Evolutionary conservation across 73 alveolate genomes (phyloP), one percentile per base, ranked within the genome.

Genomic region (Paramecium octaurelia): DNA sequence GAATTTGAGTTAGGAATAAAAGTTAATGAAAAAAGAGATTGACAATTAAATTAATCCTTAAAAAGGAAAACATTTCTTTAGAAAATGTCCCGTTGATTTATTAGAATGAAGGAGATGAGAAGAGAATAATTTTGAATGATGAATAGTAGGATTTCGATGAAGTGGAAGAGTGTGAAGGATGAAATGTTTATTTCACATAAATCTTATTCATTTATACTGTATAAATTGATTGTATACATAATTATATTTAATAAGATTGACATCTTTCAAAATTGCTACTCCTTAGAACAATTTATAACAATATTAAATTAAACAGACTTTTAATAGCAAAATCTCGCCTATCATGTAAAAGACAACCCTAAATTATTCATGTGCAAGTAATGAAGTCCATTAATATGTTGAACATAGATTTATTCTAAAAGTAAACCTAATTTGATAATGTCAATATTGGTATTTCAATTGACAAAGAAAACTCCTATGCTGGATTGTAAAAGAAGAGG

Each of bases 391-490:
- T 14, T 60, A 60, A 60, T 34, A 60, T 27, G 21, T 60, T 29
- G 50, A 64, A 64, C 24, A 73, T 73, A 73, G 87, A 40, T 38
- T 73, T 73, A 43, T 12, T 73, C 2, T 43, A 11, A 20, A 73
- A 43, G 46, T 38, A 73, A 36, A 43, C 38, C 34, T 21, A 29
- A 21, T 73, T 21, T 20, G 87, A 73, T 35, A 36, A 43, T 73
- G 3, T 8, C 11, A 36, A 23, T 10, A 12, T 36, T 73, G 59
- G 38, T 6, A 35, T 36, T 36, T 29, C 1, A 0, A 35, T 43
- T 40, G 91, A 80, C 34, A 80, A 80, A 23, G 91, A 80, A 35
- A 80, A 80, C 36, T 80, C 91, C 3, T 80, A 80, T 46, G 91
- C 91, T 44, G 64, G 14, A 80, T 24, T 80, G 12, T 2, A 80